Evolutionary conservation across 805 yeast genomes (phyloP).

Genomic region (Pichia nakasei): DNA sequence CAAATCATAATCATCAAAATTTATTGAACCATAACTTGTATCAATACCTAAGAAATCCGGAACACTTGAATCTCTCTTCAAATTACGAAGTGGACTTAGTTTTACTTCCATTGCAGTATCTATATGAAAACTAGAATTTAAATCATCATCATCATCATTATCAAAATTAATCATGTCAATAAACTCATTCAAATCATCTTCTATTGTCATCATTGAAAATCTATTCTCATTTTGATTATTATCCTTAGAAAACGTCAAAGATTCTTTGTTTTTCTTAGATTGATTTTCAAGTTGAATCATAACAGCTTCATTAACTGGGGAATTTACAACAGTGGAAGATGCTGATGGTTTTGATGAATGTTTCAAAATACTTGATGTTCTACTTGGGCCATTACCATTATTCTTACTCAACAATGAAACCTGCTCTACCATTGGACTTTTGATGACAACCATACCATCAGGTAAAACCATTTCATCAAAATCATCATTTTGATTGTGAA

Average conservation of each 20-base stretch:
- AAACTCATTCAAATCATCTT: constrained; percentile 20
- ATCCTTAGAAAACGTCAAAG: neutral
- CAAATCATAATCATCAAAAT: constrained; percentile 1
- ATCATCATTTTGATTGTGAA: constrained; percentile 13
- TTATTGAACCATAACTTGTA: constrained; percentile 2
- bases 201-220: constrained; percentile 1
- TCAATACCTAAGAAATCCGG: constrained; percentile 12
- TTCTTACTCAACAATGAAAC: neutral
- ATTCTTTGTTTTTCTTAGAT: too few relatives aligned
- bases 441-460: constrained; percentile 42
- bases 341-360: neutral
- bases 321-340: neutral
- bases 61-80: constrained; percentile 5
- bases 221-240: neutral
- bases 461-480: constrained; percentile 16
- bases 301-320: neutral
- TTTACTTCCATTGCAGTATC: constrained; percentile 7
- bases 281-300: too few relatives aligned
- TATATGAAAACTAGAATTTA: constrained; percentile 21
- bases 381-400: neutral
- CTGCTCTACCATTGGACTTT: constrained; percentile 10
- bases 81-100: constrained; percentile 7
- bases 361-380: constrained; percentile 12
- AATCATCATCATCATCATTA: constrained; percentile 15
- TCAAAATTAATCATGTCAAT: constrained; percentile 25